A percentile compares a stretch with the other conserved stretches of the same genome.
These are phyloP conservation scores for Strobilomyces dryophilus DNA, from an alignment of 768 basidiomycete genomes.

Conservation along the genomic window DNA sequence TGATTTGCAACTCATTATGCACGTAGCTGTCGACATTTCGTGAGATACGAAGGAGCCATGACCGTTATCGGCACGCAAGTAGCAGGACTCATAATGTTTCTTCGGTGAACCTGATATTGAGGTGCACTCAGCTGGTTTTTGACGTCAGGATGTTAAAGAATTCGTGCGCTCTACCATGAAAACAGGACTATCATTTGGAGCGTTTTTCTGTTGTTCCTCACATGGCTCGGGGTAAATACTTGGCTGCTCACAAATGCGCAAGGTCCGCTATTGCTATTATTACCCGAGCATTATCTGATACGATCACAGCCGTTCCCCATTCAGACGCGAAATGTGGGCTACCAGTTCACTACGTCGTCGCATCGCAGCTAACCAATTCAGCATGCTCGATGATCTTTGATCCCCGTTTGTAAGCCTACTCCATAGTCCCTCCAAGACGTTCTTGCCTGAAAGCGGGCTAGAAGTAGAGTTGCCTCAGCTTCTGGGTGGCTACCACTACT, in stretches of 20 bases:
- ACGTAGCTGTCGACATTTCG: conserved; percentile 42
- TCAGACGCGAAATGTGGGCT: conserved; percentile 9
- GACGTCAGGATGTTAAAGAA: conserved; percentile 4
- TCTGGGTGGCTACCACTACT: conserved; percentile 40
- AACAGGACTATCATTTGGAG: conserved; percentile 6
- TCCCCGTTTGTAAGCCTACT: conserved; percentile 16
- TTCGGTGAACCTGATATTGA: conserved; percentile 31
- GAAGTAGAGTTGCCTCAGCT: conserved; percentile 27
- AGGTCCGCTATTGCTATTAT: conserved; percentile 35
- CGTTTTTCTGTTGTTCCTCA: conserved; percentile 31
- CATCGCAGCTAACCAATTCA: conserved; percentile 30
- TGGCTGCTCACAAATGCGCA: conserved; percentile 51
- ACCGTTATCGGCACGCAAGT: conserved; percentile 38
- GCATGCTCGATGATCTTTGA: conserved; percentile 41
- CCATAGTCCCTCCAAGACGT: background rate
- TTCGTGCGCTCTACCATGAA: conserved; percentile 3
- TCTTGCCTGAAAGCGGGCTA: background rate
- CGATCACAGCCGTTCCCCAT: conserved; percentile 13
- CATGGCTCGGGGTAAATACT: conserved; percentile 45
- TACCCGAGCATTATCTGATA: background rate
- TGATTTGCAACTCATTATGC: background rate
- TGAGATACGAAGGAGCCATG: conserved; percentile 48
- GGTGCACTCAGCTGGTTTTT: background rate
- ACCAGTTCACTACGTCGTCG: conserved; percentile 8
- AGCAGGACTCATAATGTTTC: conserved; percentile 41